phyloP scores from a whole-genome alignment of 2,329 filamentous ascomycete genomes.

The Arthroderma sp. region DNA sequence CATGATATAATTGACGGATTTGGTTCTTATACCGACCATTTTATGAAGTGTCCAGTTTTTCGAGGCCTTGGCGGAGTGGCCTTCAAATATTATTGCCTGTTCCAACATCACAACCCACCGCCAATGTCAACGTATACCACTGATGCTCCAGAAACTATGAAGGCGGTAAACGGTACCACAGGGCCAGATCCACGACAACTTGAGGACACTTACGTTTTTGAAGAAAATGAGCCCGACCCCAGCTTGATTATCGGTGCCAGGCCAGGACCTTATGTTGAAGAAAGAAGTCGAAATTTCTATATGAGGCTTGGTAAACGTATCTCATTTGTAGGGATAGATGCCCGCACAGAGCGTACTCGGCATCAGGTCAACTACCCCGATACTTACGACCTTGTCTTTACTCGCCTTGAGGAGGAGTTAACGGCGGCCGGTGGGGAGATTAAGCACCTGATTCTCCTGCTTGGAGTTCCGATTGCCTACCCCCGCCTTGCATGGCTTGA shows the following conservation, averaged over 20 bases:
- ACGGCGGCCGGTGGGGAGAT: constrained; percentile 39
- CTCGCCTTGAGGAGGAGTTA: constrained; percentile 41
- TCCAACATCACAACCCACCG: constrained; percentile 68
- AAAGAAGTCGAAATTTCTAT: constrained; percentile 48
- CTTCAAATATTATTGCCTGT: constrained; percentile 51
- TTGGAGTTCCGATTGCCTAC: constrained; percentile 59
- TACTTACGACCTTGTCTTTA: constrained; percentile 49
- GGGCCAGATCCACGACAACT: constrained; percentile 56
- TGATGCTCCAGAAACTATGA: constrained; percentile 47
- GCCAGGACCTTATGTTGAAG: constrained; percentile 55
- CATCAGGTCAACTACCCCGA: constrained; percentile 81
- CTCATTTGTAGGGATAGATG: constrained; percentile 48
- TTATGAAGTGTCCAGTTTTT: constrained; percentile 54
- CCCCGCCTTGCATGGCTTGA: constrained; percentile 87
- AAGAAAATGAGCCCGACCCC: constrained; percentile 45
- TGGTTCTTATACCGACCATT: constrained; percentile 53
- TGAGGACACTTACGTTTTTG: constrained; percentile 58
- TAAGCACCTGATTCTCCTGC: constrained; percentile 49
- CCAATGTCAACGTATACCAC: constrained; percentile 77
- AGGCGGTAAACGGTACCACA: constrained; percentile 35
- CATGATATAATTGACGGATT: constrained; percentile 56
- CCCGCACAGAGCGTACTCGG: constrained; percentile 62
- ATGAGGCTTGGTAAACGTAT: constrained; percentile 53
- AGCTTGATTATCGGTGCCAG: constrained; percentile 68
- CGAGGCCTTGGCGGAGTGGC: constrained; percentile 48